phyloP scores from a whole-genome alignment of 2,329 filamentous ascomycete species.

The Neodidymelliopsis sp. region DNA sequence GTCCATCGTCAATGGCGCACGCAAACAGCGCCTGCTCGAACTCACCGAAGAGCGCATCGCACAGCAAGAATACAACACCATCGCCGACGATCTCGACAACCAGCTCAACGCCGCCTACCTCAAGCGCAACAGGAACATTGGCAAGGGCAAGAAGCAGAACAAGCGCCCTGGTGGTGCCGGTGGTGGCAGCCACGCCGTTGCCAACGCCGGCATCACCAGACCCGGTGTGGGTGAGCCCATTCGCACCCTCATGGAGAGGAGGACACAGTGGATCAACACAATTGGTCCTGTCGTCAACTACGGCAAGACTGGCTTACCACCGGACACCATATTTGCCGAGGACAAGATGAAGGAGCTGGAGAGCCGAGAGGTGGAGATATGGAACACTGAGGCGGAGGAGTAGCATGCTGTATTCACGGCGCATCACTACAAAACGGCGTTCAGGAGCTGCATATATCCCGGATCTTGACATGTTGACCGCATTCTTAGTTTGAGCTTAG shows the following conservation, averaged over 20 bases:
- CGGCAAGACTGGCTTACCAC: conserved; percentile 77
- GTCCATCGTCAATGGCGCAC: conserved; percentile 86
- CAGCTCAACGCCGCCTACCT: conserved; percentile 95
- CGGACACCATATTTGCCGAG: conserved; percentile 78
- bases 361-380: conserved; percentile 78
- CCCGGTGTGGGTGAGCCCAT: conserved; percentile 87
- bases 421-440: not conserved
- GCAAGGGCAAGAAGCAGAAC: conserved; percentile 87
- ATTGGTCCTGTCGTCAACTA: conserved; percentile 92
- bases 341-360: conserved; percentile 76
- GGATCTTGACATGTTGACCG: too few relatives aligned
- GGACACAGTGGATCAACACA: conserved; percentile 86
- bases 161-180: conserved; percentile 79
- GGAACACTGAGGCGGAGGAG: conserved; percentile 78
- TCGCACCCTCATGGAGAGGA: conserved; percentile 89
- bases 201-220: conserved; percentile 44
- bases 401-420: conserved; percentile 39
- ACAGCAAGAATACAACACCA: conserved; percentile 95
- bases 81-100: conserved; percentile 92
- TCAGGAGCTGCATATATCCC: too few relatives aligned
- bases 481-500: too few relatives aligned
- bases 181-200: conserved; percentile 68
- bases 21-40: conserved; percentile 85
- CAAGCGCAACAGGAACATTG: conserved; percentile 92
- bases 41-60: conserved; percentile 92